Evolutionary conservation across 371 early-diverging fungal species (phyloP).

Genomic region (Mortierella sp.): DNA sequence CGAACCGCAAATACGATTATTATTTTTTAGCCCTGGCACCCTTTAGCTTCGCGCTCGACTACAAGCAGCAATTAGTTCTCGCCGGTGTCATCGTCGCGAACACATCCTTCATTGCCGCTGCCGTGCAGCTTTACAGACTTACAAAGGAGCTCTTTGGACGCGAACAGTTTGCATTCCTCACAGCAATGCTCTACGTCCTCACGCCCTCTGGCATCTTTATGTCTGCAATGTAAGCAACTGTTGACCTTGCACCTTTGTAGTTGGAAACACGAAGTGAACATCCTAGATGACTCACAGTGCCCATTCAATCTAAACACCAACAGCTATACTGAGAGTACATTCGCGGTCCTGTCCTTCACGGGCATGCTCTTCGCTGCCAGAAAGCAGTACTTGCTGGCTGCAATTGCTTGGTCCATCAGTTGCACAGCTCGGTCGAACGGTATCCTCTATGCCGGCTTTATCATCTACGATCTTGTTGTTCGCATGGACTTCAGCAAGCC

Average conservation of each 20-base stretch:
- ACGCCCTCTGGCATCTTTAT: constrained; percentile 90
- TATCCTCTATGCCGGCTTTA: constrained; percentile 85
- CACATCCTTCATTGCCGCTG: constrained; percentile 81
- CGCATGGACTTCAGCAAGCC: constrained; percentile 33
- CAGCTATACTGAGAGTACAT: constrained; percentile 90
- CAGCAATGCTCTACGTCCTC: constrained; percentile 80
- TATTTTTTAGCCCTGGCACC: constrained; percentile 36
- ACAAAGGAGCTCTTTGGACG: constrained; percentile 63
- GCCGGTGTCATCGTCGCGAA: constrained; percentile 83
- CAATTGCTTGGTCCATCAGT: constrained; percentile 75
- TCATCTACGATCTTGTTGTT: constrained; percentile 73
- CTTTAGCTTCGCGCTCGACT: constrained; percentile 55
- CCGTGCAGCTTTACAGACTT: constrained; percentile 78
- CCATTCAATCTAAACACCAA: background rate
- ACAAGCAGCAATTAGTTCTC: constrained; percentile 64
- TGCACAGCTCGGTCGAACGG: constrained; percentile 87
- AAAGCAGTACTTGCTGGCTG: constrained; percentile 65
- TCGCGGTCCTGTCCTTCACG: constrained; percentile 82
- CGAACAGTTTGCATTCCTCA: constrained; percentile 71
- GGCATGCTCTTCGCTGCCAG: constrained; percentile 76
- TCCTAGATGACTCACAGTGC: too few relatives aligned
- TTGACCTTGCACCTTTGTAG: background rate
- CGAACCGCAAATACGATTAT: background rate
- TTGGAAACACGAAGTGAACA: background rate
- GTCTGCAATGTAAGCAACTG: constrained; percentile 79